These are phyloP conservation scores for Termitomyces sp. DNA, from an alignment of 768 basidiomycete genomes.

Conservation along the genomic window DNA sequence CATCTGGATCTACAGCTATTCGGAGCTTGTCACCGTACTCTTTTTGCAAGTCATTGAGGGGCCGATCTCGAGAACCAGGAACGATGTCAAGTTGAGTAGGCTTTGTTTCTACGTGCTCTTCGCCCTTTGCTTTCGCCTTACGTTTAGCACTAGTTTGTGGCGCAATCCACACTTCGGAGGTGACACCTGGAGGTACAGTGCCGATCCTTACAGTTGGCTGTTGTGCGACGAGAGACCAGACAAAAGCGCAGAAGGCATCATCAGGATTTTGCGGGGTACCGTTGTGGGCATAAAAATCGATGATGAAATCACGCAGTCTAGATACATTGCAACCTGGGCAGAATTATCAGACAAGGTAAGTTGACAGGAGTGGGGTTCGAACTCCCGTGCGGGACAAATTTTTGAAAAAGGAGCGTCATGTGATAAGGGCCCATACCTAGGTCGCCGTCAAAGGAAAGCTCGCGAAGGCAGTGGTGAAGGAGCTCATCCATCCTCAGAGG, in stretches of 20 bases:
- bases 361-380: slow-evolving; percentile 35
- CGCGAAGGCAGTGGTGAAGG: slow-evolving; percentile 75
- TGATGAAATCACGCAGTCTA: slow-evolving; percentile 66
- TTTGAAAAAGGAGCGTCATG: slow-evolving; percentile 19
- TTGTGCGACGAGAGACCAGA: slow-evolving; percentile 76
- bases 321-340: slow-evolving; percentile 65
- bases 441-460: slow-evolving; percentile 88
- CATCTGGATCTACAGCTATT: slow-evolving; percentile 70
- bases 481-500: slow-evolving; percentile 68
- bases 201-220: slow-evolving; percentile 78
- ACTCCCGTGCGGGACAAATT: slow-evolving; percentile 23
- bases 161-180: slow-evolving; percentile 72
- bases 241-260: slow-evolving; percentile 69
- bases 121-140: slow-evolving; percentile 56
- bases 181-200: slow-evolving; percentile 48
- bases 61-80: slow-evolving; percentile 45
- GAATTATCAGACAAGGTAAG: slow-evolving; percentile 11
- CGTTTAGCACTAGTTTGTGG: slow-evolving; percentile 64
- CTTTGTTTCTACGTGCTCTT: slow-evolving; percentile 35
- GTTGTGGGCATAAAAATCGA: slow-evolving; percentile 53
- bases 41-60: slow-evolving; percentile 50
- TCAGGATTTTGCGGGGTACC: slow-evolving; percentile 53
- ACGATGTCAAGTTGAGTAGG: slow-evolving; percentile 47
- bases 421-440: slow-evolving; percentile 57
- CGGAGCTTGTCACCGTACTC: slow-evolving; percentile 61